phyloP scores from a whole-genome alignment of 306 rosid genomes.

The Biancaea sappan region DNA sequence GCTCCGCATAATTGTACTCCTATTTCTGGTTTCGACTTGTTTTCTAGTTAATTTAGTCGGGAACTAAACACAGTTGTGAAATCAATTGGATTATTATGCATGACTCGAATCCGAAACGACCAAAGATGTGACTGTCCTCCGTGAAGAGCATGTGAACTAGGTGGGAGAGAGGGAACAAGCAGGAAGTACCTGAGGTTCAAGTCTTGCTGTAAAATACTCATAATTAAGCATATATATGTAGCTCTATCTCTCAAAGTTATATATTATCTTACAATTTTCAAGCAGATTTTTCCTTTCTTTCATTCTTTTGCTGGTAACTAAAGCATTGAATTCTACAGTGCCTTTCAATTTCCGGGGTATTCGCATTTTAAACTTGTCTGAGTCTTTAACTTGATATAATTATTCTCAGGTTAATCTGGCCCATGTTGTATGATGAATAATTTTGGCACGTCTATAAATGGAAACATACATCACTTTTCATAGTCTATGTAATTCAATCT shows the following conservation, averaged over 20 bases:
- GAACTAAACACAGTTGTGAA: neutral
- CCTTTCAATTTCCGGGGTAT: neutral
- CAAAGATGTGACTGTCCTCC: neutral
- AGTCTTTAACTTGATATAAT: neutral
- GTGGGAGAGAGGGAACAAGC: neutral
- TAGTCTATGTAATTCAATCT: conserved; percentile 9
- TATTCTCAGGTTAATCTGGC: neutral
- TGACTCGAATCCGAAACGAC: neutral
- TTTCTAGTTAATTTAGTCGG: no score
- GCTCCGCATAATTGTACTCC: neutral
- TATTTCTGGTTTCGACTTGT: neutral
- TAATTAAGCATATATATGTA: neutral
- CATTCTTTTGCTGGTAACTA: neutral
- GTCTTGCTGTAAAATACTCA: no score
- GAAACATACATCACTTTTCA: neutral
- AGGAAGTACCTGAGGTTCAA: neutral
- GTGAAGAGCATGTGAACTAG: neutral
- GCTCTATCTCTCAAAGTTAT: neutral
- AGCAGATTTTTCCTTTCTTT: neutral
- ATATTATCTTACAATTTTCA: neutral
- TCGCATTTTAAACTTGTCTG: neutral
- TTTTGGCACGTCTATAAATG: neutral
- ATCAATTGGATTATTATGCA: neutral
- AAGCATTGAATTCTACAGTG: neutral
- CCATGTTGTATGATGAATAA: neutral